A percentile compares a stretch with the other conserved stretches of the same genome.
These are phyloP conservation scores for Trichoderma sp. DNA, from an alignment of 2,329 filamentous ascomycete genomes.

Conservation along the genomic window DNA sequence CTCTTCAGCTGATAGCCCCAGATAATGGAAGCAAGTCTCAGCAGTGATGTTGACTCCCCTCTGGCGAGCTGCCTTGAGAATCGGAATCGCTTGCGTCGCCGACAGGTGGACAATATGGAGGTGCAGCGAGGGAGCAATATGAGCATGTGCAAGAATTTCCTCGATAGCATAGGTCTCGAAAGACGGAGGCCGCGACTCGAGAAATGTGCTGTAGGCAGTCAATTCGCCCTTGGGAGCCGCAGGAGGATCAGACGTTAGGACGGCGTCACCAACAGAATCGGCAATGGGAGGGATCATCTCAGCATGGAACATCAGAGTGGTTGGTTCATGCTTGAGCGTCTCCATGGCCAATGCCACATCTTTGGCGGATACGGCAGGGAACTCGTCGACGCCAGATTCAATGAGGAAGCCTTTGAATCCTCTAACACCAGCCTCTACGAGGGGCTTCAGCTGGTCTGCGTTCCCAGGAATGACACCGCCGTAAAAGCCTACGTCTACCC, in stretches of 20 bases:
- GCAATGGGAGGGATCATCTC: constrained; percentile 94
- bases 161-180: constrained; percentile 92
- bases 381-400: constrained; percentile 94
- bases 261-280: constrained; percentile 73
- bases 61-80: constrained; percentile 70
- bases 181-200: constrained; percentile 81
- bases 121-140: constrained; percentile 75
- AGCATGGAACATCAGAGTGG: constrained; percentile 97
- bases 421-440: constrained; percentile 82
- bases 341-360: constrained; percentile 81
- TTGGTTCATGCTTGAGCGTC: constrained; percentile 75
- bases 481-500: constrained; percentile 99
- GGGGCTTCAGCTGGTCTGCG: constrained; percentile 68
- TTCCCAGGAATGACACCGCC: constrained; percentile 94
- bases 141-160: constrained; percentile 78
- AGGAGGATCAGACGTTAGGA: constrained; percentile 67
- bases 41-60: constrained; percentile 82
- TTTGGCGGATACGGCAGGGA: constrained; percentile 78
- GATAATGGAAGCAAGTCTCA: constrained; percentile 94
- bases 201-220: constrained; percentile 82
- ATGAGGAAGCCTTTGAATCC: constrained; percentile 99
- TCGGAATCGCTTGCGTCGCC: constrained; percentile 81
- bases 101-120: constrained; percentile 94
- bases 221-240: constrained; percentile 69
- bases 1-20: constrained; percentile 77